phyloP scores from a whole-genome alignment of 2,329 filamentous ascomycete species.

The Reticulascus tulasneorum region DNA sequence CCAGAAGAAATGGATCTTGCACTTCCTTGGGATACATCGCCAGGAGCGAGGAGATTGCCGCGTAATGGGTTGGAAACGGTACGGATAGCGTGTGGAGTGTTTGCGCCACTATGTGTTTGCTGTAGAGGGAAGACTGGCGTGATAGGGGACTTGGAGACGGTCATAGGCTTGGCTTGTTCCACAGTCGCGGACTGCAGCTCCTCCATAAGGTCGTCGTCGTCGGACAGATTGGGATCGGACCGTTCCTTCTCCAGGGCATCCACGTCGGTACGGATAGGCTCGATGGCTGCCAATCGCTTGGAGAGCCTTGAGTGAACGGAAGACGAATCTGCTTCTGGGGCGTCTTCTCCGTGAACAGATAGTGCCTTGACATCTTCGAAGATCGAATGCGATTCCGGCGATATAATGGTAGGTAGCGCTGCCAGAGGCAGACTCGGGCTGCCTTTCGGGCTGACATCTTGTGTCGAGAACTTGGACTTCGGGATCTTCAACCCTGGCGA shows the following conservation, averaged over 20 bases:
- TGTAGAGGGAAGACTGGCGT: constrained; percentile 54
- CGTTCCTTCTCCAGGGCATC: constrained; percentile 26
- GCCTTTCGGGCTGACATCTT: constrained; percentile 28
- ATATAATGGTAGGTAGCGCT: constrained; percentile 16
- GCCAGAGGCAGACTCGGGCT: constrained; percentile 20
- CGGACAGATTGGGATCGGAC: constrained; percentile 48
- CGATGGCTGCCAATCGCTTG: constrained; percentile 34
- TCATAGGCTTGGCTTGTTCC: constrained; percentile 76
- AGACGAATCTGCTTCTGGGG: constrained; percentile 19
- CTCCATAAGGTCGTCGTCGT: constrained; percentile 81
- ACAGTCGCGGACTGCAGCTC: constrained; percentile 79
- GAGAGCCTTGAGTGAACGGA: constrained; percentile 24
- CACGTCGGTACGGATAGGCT: constrained; percentile 54
- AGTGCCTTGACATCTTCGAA: too few species aligned
- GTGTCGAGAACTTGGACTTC: constrained; percentile 41
- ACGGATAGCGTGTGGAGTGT: constrained; percentile 35
- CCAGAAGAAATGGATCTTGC: constrained; percentile 54
- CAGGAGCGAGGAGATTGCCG: constrained; percentile 39
- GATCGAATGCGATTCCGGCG: too few species aligned
- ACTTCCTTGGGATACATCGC: constrained; percentile 41
- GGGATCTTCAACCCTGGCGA: constrained; percentile 24
- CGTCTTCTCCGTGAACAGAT: too few species aligned
- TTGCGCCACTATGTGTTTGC: constrained; percentile 8
- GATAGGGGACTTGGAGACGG: constrained; percentile 78
- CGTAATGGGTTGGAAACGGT: constrained; percentile 36